A percentile compares a stretch with the other conserved stretches of the same genome.
Conservation (phyloP, 2,329 filamentous ascomycete genomes). For the Botrytis squamosa region DNA sequence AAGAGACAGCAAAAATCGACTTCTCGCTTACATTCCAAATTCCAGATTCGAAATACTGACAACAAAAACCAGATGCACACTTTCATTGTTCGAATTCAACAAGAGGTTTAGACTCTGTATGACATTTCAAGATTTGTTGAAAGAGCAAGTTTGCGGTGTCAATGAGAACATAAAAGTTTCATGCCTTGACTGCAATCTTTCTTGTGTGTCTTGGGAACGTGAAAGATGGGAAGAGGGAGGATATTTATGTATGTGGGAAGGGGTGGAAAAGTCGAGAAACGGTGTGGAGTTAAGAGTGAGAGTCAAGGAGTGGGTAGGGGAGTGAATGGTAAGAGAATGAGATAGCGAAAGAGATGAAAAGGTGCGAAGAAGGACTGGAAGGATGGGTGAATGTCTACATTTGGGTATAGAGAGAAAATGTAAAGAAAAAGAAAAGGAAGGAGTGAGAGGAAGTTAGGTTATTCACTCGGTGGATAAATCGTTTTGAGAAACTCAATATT, state of each 20-base stretch:
- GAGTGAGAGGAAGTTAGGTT: neutral
- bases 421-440: neutral
- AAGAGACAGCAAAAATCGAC: neutral
- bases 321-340: neutral
- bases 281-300: too few species aligned
- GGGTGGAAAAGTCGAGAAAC: too few species aligned
- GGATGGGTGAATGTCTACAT: neutral
- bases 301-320: neutral
- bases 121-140: neutral
- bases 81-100: neutral
- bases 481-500: neutral
- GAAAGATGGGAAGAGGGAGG: neutral
- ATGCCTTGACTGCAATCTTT: too few species aligned
- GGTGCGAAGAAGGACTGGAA: neutral
- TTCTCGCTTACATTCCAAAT: neutral
- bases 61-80: neutral
- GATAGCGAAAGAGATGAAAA: neutral
- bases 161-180: neutral
- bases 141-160: neutral
- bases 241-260: too few species aligned
- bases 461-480: neutral
- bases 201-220: neutral
- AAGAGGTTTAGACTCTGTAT: neutral
- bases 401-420: neutral
- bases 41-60: neutral